Evolutionary conservation across 441 rosid species (phyloP).

Genomic region (Euphorbia celastroides): DNA sequence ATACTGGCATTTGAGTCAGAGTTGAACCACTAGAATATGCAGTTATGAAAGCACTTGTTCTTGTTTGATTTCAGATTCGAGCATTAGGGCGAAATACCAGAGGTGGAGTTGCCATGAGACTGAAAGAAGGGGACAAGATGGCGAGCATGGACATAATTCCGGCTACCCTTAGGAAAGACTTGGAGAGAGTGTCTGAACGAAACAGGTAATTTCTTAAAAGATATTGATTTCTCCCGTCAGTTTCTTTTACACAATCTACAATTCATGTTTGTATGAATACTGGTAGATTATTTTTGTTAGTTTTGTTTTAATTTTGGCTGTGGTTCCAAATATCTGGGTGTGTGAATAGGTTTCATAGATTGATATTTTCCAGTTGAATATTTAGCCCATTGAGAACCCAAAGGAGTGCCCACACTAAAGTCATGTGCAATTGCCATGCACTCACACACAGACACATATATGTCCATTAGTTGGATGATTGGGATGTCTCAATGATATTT

Average conservation of each 20-base stretch:
- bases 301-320: not conserved
- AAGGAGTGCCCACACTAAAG: no score
- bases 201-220: constrained; percentile 38
- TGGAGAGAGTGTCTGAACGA: constrained; percentile 34
- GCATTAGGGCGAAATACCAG: constrained; percentile 79
- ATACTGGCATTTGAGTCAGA: not conserved
- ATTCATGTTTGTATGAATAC: not conserved
- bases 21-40: not conserved
- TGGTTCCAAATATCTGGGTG: no score
- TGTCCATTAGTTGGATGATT: no score
- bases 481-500: no score
- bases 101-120: constrained; percentile 88
- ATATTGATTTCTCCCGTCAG: not conserved
- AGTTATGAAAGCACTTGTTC: not conserved
- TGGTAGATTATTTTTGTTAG: not conserved
- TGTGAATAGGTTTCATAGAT: no score
- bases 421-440: no score
- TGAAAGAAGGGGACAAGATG: constrained; percentile 73
- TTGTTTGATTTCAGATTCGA: constrained; percentile 54
- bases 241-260: not conserved
- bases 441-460: no score
- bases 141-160: constrained; percentile 93
- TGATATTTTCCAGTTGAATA: no score
- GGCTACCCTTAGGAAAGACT: constrained; percentile 45
- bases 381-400: no score